Base-by-base conservation (phyloP, 1,284 basidiomycete species). In the Malassezia nana region DNA sequence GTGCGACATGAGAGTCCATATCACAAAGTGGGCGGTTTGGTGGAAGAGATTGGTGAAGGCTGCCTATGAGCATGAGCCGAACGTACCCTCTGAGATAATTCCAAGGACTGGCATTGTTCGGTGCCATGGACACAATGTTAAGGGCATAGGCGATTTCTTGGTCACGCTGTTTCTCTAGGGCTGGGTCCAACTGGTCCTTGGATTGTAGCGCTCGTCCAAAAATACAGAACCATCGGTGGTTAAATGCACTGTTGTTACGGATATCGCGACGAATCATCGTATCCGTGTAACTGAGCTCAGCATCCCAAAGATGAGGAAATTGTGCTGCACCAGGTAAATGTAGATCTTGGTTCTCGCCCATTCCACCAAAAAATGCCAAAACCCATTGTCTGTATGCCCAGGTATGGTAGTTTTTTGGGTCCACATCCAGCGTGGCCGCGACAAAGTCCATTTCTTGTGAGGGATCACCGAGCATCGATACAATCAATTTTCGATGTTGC, bases 221-320 rank as follows among this genome's bases (percentile, higher is more conserved):
- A n/a, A 85, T 80, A 47, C 89, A 81, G 73, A 92, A 96, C 79
- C 89, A 96, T 22, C 92, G 83, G 78, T 96, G 94, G 72, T 92
- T 89, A 92, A 92, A 99, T 13, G 88, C 94, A 38, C 87, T 91
- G 72, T 99, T 99, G 75, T 98, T 99, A 65, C 91, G 77, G 32
- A 92, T 79, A 74, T 99, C 92, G 20, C 79, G 75, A 6, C 78
- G 77, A 24, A 96, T 74, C 78, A 95, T 81, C 51, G 75, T 72
- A 59, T 90, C 85, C 47, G 86, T 81, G 74, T 87, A 94, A 24
- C 79, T 79, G 16, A 85, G 76, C 75, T 96, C 92, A 12, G 78
- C 80, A 0, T 70, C 76, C 90, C 91, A 95, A 35, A 91, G 72
- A 33, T 76, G 75, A 0, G 67, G 61, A 24, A 56, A 62, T 18